phyloP scores from a whole-genome alignment of 164 flowering plant genomes.

The Liriodendron chinense region DNA sequence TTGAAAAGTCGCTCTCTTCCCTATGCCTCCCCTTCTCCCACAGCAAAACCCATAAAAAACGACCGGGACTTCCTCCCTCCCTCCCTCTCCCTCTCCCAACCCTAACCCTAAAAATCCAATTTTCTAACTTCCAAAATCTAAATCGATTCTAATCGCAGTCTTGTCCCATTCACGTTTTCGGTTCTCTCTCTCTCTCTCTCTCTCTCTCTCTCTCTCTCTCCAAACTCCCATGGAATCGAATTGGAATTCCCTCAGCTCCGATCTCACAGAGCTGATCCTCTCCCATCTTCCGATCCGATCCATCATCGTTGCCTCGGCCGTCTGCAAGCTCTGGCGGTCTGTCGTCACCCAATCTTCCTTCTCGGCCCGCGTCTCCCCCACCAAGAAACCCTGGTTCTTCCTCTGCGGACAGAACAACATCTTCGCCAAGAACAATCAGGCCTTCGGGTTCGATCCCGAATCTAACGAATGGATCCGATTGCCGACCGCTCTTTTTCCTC shows the following conservation, averaged over 20 bases:
- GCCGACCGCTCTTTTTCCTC: constrained; percentile 27
- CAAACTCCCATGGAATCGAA: background rate
- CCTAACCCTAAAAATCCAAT: background rate
- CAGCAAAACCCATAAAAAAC: background rate
- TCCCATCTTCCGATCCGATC: constrained; percentile 57
- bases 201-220: background rate
- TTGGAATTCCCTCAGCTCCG: constrained; percentile 33
- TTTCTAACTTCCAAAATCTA: background rate
- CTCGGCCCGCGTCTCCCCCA: constrained; percentile 24
- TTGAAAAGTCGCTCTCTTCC: background rate
- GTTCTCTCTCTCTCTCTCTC: background rate
- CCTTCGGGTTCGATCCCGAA: constrained; percentile 68
- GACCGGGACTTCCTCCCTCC: background rate
- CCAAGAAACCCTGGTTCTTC: constrained; percentile 60
- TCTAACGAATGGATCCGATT: constrained; percentile 51
- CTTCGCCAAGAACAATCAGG: constrained; percentile 49
- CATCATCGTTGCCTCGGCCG: constrained; percentile 48
- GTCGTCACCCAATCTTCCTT: constrained; percentile 36
- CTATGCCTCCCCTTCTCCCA: background rate
- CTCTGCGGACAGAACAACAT: constrained; percentile 56
- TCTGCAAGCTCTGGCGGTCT: constrained; percentile 57
- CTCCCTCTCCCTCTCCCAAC: background rate
- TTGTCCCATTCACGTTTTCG: too few relatives aligned
- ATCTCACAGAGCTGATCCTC: constrained; percentile 51
- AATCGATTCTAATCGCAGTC: too few relatives aligned